Conservation (phyloP, 371 early-diverging fungal species). For the Mucor circinelloides region DNA sequence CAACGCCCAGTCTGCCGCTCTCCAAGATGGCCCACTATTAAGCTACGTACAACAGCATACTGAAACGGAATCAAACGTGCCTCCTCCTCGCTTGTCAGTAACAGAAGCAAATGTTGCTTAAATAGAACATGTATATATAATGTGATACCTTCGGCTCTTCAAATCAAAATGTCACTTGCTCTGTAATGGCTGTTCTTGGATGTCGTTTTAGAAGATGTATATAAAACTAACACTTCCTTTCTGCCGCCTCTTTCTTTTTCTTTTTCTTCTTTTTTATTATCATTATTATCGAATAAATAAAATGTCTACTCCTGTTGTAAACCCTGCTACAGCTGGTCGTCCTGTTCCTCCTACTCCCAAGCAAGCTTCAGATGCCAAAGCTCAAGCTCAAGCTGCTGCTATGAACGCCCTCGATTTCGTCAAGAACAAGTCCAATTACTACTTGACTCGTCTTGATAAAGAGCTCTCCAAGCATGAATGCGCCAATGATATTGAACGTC, state of each 20-base stretch:
- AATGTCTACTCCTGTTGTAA: slow-evolving; percentile 10
- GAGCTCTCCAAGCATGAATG: slow-evolving; percentile 72
- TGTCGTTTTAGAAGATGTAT: neutral
- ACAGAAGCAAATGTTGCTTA: neutral
- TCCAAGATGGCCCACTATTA: neutral
- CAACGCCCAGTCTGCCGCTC: neutral
- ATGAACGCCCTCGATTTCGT: neutral
- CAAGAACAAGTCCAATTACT: slow-evolving; percentile 11
- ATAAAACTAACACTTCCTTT: neutral
- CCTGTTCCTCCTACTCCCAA: neutral
- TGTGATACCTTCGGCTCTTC: neutral
- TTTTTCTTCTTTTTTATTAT: neutral
- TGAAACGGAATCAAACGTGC: neutral
- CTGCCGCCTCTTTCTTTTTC: neutral
- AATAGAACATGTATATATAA: neutral
- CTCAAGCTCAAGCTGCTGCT: neutral
- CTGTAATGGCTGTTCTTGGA: neutral
- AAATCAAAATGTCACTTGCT: neutral
- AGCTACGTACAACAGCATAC: slow-evolving; percentile 3
- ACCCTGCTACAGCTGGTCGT: neutral
- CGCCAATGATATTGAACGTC: slow-evolving; percentile 66
- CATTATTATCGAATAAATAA: neutral
- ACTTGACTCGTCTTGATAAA: slow-evolving; percentile 57
- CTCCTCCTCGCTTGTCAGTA: neutral
- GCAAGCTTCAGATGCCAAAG: neutral